Evolutionary conservation across 73 alveolate genomes (phyloP).

Genomic region (Paramecium octaurelia): DNA sequence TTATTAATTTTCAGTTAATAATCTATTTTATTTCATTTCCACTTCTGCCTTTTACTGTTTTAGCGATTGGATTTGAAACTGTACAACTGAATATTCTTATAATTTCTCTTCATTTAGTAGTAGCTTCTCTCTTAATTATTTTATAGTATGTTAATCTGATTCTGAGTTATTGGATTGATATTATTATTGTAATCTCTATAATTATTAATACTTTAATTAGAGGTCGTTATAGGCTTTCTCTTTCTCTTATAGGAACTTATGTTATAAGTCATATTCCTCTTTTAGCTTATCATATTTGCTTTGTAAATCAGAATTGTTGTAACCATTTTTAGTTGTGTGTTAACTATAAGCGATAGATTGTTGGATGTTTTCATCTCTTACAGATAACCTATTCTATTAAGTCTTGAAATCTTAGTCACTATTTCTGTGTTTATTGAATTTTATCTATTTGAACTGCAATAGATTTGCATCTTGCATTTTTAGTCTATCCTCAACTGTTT

Average conservation of each 20-base stretch:
- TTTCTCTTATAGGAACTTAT: neutral
- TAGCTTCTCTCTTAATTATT: neutral
- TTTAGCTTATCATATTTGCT: neutral
- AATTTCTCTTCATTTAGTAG: neutral
- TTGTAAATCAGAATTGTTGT: neutral
- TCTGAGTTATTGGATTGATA: neutral
- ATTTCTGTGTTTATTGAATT: neutral
- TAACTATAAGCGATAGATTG: neutral
- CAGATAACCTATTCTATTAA: neutral
- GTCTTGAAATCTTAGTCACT: neutral
- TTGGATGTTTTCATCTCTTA: neutral
- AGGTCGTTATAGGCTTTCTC: neutral
- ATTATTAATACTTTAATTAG: neutral
- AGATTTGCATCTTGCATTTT: neutral
- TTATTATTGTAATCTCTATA: neutral
- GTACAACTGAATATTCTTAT: neutral
- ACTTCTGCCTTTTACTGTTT: neutral
- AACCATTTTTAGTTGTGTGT: neutral
- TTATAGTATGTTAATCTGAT: neutral
- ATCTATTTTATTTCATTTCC: neutral
- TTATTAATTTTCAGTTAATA: neutral
- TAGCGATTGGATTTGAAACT: neutral
- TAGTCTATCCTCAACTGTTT: neutral
- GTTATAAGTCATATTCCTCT: neutral
- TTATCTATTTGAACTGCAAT: neutral